phyloP scores from a whole-genome alignment of 768 basidiomycete species.

The Tricholomella constricta region DNA sequence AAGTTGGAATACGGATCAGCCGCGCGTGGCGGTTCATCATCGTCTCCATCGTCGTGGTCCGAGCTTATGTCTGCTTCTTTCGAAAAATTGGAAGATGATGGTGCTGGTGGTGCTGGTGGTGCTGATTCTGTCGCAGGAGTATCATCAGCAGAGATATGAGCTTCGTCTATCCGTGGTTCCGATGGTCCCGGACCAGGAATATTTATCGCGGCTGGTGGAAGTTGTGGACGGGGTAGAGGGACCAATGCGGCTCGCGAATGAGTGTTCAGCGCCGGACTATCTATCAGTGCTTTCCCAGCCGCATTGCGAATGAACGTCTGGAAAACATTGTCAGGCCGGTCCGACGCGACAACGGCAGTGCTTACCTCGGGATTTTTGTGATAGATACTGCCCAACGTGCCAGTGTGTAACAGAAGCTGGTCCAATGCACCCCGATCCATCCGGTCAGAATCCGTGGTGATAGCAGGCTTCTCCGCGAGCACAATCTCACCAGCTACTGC shows the following conservation, averaged over 20 bases:
- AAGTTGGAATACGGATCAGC: conserved; percentile 85
- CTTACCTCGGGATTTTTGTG: conserved; percentile 94
- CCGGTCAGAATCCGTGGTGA: conserved; percentile 96
- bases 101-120: conserved; percentile 35
- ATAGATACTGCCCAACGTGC: conserved; percentile 93
- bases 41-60: conserved; percentile 40
- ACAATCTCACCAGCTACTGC: conserved; percentile 88
- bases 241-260: conserved; percentile 76
- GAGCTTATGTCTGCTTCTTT: conserved; percentile 28
- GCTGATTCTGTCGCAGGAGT: conserved; percentile 33
- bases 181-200: conserved; percentile 67
- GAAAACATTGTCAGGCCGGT: conserved; percentile 2
- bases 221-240: conserved; percentile 53
- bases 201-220: conserved; percentile 46
- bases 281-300: conserved; percentile 75
- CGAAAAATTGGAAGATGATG: conserved; percentile 19
- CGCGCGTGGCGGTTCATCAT: conserved; percentile 38
- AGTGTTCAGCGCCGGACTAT: conserved; percentile 88
- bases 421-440: conserved; percentile 98
- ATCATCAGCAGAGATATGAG: conserved; percentile 27
- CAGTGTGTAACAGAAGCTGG: conserved; percentile 91
- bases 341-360: conserved; percentile 1
- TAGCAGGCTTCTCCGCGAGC: conserved; percentile 89
- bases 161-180: conserved; percentile 39
- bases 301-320: conserved; percentile 95